phyloP scores from a whole-genome alignment of 2,329 filamentous ascomycete genomes.

The Trichoderma atrobrunneum region DNA sequence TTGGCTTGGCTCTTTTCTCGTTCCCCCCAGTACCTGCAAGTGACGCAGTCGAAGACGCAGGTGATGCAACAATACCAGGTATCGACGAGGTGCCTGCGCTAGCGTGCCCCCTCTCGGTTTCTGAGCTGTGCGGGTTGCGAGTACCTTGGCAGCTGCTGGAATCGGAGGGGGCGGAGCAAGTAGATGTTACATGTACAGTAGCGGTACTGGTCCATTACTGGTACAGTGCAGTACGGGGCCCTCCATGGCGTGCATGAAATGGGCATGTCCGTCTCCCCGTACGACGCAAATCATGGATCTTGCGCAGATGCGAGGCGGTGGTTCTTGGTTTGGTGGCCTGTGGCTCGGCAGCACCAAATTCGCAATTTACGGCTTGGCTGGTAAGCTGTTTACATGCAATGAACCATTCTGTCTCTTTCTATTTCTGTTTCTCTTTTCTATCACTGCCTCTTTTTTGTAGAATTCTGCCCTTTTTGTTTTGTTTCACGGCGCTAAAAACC shows the following conservation, averaged over 20 bases:
- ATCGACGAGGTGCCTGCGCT: conserved; percentile 9
- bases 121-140: not conserved
- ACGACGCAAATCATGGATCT: not conserved
- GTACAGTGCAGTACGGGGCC: not conserved
- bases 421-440: not conserved
- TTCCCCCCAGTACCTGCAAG: not conserved
- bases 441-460: not conserved
- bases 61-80: not conserved
- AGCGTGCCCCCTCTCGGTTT: not conserved
- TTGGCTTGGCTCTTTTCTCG: not conserved
- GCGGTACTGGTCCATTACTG: not conserved
- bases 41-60: not conserved
- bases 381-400: no score
- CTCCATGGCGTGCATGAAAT: not conserved
- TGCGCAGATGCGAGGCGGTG: not conserved
- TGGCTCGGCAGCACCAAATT: conserved; percentile 9
- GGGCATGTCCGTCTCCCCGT: not conserved
- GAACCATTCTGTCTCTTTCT: not conserved
- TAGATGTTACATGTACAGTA: not conserved
- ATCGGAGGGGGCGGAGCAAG: not conserved
- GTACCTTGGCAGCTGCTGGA: not conserved
- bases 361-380: not conserved
- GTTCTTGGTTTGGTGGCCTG: not conserved
- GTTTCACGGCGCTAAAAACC: not conserved
- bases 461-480: not conserved